phyloP scores from a whole-genome alignment of 2,329 filamentous ascomycete genomes.

The Fusarium neocosmosporiellum region DNA sequence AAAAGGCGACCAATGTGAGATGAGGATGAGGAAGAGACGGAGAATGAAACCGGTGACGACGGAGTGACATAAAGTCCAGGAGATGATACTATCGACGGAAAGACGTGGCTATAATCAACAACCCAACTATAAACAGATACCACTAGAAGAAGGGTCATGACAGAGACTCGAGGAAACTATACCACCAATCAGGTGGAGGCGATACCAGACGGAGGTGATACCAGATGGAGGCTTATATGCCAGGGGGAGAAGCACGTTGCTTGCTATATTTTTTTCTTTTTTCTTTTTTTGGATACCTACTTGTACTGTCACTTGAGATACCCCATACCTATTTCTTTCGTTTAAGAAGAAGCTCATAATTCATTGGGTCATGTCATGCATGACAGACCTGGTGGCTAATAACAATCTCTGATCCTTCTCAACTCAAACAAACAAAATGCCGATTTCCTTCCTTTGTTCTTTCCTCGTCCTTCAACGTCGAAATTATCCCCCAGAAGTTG shows the following conservation, averaged over 20 bases:
- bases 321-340: constrained; percentile 43
- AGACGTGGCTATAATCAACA: constrained; percentile 19
- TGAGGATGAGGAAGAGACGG: constrained; percentile 12
- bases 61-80: constrained; percentile 9
- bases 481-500: not conserved
- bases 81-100: constrained; percentile 13
- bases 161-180: constrained; percentile 18
- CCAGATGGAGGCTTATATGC: constrained; percentile 5
- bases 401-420: constrained; percentile 15
- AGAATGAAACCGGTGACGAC: constrained; percentile 15
- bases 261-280: constrained; percentile 13
- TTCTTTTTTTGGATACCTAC: constrained; percentile 32
- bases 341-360: constrained; percentile 40
- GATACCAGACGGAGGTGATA: not conserved
- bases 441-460: not conserved
- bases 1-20: constrained; percentile 1
- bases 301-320: constrained; percentile 45
- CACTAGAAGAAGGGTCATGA: constrained; percentile 29
- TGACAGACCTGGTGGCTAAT: constrained; percentile 23
- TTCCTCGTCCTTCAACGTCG: not conserved
- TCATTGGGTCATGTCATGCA: constrained; percentile 5
- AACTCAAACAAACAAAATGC: not conserved
- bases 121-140: constrained; percentile 23
- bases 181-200: not conserved
- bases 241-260: constrained; percentile 16